phyloP scores from a whole-genome alignment of 768 basidiomycete species.

The Xerocomus spinulosus region DNA sequence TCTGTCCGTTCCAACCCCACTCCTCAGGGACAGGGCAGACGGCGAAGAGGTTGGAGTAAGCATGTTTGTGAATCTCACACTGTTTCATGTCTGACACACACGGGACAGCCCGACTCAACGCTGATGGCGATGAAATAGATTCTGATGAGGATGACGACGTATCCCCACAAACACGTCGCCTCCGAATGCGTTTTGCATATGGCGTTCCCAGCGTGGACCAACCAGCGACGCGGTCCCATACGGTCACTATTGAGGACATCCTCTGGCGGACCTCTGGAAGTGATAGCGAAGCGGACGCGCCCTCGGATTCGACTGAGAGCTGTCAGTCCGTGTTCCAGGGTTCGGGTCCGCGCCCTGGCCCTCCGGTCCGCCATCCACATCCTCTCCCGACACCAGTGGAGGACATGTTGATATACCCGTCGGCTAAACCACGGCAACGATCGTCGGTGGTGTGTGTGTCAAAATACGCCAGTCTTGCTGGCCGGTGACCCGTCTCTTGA shows the following conservation, averaged over 20 bases:
- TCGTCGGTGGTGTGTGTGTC: conserved; percentile 20
- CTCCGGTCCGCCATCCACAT: conserved; percentile 27
- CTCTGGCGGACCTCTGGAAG: conserved; percentile 24
- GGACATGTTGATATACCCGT: conserved; percentile 40
- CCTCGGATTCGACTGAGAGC: conserved; percentile 21
- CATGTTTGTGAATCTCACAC: background rate
- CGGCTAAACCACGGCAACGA: conserved; percentile 6
- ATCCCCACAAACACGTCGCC: conserved; percentile 49
- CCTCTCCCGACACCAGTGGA: conserved; percentile 56
- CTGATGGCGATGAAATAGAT: conserved; percentile 61
- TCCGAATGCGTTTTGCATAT: conserved; percentile 36
- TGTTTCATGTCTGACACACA: conserved; percentile 8
- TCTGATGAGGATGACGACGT: conserved; percentile 51
- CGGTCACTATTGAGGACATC: conserved; percentile 24
- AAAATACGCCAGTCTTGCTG: conserved; percentile 30
- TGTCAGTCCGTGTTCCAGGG: conserved; percentile 10
- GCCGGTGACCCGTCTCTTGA: conserved; percentile 18
- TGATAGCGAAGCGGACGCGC: conserved; percentile 17
- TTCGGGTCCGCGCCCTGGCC: conserved; percentile 10
- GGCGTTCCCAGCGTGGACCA: conserved; percentile 19
- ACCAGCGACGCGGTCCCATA: conserved; percentile 27
- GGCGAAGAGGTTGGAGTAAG: conserved; percentile 34
- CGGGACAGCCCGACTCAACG: conserved; percentile 33
- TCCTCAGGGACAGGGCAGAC: conserved; percentile 22
- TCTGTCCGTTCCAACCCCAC: conserved; percentile 7